phyloP scores from a whole-genome alignment of 352 stramenopile species.

The Blastocystis sp. region DNA sequence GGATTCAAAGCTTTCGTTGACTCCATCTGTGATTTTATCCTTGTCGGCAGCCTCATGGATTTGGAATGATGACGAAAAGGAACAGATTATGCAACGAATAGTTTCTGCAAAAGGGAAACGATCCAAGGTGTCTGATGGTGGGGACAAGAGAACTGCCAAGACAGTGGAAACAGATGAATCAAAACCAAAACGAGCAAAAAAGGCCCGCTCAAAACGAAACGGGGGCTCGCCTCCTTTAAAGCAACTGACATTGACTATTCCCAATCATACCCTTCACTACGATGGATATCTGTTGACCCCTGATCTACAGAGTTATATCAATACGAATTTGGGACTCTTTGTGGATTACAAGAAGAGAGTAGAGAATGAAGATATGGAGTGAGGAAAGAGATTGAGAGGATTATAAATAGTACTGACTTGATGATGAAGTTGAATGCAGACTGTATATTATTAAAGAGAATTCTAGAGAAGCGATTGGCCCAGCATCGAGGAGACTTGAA shows the following conservation, averaged over 20 bases:
- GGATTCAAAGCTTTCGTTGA: not conserved
- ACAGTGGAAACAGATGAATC: not conserved
- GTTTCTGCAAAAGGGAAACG: not conserved
- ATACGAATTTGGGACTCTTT: not conserved
- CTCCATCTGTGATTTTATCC: not conserved
- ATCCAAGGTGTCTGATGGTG: not conserved
- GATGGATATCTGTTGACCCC: not conserved
- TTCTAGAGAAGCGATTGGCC: not conserved
- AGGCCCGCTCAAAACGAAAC: not conserved
- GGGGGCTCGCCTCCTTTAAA: not conserved
- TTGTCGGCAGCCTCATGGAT: not conserved
- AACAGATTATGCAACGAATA: slow-evolving; percentile 2
- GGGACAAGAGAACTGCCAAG: not conserved
- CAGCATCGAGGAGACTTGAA: not conserved
- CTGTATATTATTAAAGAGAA: slow-evolving; percentile 38
- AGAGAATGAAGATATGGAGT: not conserved
- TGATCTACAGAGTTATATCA: not conserved
- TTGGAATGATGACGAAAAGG: not conserved
- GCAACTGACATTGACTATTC: slow-evolving; percentile 15
- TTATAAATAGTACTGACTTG: slow-evolving; percentile 10
- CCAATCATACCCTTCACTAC: slow-evolving; percentile 3
- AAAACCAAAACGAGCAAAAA: not conserved
- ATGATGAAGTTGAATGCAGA: slow-evolving; percentile 17
- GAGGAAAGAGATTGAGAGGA: not conserved
- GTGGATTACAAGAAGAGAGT: not conserved